Evolutionary conservation across 768 basidiomycete species (phyloP), one percentile per base, ranked within the genome.

Genomic region (Boletus tomentosulus): DNA sequence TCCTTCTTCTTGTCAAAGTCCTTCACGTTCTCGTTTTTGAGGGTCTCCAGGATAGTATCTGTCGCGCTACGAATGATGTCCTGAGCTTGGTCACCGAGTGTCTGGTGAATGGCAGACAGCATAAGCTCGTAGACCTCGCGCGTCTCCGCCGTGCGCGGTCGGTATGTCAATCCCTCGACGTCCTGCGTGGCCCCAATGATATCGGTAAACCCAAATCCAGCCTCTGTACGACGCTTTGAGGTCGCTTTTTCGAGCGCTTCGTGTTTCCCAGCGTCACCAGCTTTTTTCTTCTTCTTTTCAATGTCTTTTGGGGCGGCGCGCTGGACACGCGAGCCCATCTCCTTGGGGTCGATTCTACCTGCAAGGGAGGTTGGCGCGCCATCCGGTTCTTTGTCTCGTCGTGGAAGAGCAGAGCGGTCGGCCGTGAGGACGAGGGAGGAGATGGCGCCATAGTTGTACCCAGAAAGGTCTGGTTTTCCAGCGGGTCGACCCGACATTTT

Each of bases 1-100:
- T 98, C 93, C 74, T 84, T 89, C 72, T 98, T 96, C 79, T 94
- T 95, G 78, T 98, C 96, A 63, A 98, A 95, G 66, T 98, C 95
- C 73, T 94, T 96, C 73, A 92, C 68, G 54, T 78, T 77, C 61
- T 97, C 93, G 61, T 80, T 87, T 74, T 98, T 98, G 58, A 98
- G 78, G 4, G 82, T 79, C 72, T 95, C 92, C 46, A 99, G 73
- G 1, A 95, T 86, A 0, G 82, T 81, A 70, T 99, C 96, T n/a
- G 97, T 89, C 1, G 97, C 97, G 59, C 89, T 92, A 19, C 96
- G 87, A 46, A 99, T 86, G 63, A 98, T 86, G 58, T 98, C 95
- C 67, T 97, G 94, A 0, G 94, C 91, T 67, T 96, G 94, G 73
- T 97, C 97, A 0, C 95, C 96, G 11, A 98, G 82, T 1, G 83